A percentile compares a stretch with the other conserved stretches of the same genome.
Evolutionary conservation across 1,284 basidiomycete genomes (phyloP).

Genomic region (Cryptococcus hybrid): DNA sequence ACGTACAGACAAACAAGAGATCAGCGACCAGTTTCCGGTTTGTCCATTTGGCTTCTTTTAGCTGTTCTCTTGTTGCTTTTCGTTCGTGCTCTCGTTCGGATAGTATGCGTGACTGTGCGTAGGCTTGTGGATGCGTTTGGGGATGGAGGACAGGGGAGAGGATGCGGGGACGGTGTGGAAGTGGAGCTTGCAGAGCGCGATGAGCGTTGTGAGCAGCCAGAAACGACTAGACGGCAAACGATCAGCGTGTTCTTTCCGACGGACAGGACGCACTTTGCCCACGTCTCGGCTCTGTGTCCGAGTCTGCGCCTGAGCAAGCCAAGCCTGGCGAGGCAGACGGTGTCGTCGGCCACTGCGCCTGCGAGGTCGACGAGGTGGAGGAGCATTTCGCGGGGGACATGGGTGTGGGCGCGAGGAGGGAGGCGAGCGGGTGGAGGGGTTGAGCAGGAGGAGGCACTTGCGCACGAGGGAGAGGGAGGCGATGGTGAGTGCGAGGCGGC

Average conservation of each 20-base stretch:
- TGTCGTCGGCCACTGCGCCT: slow-evolving; percentile 39
- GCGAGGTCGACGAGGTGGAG: slow-evolving; percentile 39
- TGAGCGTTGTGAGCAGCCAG: slow-evolving; percentile 42
- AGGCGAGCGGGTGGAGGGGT: slow-evolving; percentile 39
- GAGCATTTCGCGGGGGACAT: slow-evolving; percentile 39
- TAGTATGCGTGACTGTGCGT: no score
- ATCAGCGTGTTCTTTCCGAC: background rate
- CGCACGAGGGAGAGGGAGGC: background rate
- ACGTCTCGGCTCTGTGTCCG: slow-evolving; percentile 18
- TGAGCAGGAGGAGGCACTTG: slow-evolving; percentile 46
- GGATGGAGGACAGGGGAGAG: background rate
- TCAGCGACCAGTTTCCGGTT: slow-evolving; percentile 39
- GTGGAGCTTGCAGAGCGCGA: slow-evolving; percentile 38
- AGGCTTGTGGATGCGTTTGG: no score
- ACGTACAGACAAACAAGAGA: slow-evolving; percentile 46
- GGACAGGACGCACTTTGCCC: slow-evolving; percentile 23
- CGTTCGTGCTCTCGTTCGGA: background rate
- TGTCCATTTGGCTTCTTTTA: slow-evolving; percentile 32
- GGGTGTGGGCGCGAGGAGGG: slow-evolving; percentile 39
- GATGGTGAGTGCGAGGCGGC: background rate
- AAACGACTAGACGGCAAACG: slow-evolving; percentile 27
- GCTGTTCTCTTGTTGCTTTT: slow-evolving; percentile 7
- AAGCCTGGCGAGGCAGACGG: slow-evolving; percentile 38
- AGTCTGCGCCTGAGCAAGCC: slow-evolving; percentile 29
- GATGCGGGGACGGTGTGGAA: slow-evolving; percentile 23